Percentiles rank a stretch among this genome's conserved stretches.
Conservation (phyloP, 148 eudicot genomes). For the Diospyros kaki region DNA sequence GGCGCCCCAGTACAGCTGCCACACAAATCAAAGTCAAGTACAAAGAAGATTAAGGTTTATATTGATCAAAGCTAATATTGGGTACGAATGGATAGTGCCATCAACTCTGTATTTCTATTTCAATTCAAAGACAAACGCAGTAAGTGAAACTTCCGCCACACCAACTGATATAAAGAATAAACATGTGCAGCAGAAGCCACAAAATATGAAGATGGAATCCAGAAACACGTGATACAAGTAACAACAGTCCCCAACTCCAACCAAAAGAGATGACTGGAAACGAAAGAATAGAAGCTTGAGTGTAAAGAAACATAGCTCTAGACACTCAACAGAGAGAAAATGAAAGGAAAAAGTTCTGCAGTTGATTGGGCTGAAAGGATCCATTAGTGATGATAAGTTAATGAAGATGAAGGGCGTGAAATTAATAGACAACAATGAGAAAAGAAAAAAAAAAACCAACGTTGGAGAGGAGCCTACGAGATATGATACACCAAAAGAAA, state of each 20-base stretch:
- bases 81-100: neutral
- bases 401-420: no score
- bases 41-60: no score
- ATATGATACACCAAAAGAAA: neutral
- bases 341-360: neutral
- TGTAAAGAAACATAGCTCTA: neutral
- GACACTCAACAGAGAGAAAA: neutral
- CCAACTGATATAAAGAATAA: no score
- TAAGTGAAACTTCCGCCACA: constrained; percentile 4
- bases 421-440: no score
- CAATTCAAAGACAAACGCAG: constrained; percentile 2
- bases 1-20: constrained; percentile 95
- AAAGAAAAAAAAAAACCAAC: neutral
- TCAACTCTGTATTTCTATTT: neutral
- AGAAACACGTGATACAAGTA: neutral
- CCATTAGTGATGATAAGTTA: no score
- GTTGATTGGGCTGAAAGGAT: neutral
- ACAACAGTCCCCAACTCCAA: neutral
- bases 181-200: neutral
- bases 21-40: constrained; percentile 10
- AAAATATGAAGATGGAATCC: neutral
- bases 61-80: no score
- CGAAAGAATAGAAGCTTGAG: neutral
- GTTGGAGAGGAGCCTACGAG: neutral
- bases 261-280: neutral